Evolutionary conservation across 345 rosid species (phyloP), one percentile per base, ranked within the genome.

Genomic region (Viola odorata): DNA sequence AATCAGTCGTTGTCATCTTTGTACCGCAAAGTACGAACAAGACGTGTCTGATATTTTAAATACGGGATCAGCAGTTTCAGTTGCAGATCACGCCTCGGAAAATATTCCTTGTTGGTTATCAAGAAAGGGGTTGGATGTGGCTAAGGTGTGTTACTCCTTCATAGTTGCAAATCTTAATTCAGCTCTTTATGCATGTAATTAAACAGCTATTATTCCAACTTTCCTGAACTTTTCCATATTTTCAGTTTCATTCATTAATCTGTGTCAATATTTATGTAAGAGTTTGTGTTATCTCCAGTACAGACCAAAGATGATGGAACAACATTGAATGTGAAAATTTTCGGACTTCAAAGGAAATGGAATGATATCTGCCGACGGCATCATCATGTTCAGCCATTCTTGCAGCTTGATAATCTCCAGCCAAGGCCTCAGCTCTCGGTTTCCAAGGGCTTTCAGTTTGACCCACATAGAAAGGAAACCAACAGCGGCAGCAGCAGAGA

Each of bases 1-100:
- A 15, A 11, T 61, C 38, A 57, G 78, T 48, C 80, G 81, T 5
- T 84, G 85, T 68, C 77, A 77, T 57, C 81, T 83, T 48, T 85
- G 91, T 68, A 78, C 69, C 7, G 85, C 77, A 64, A 82, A 82
- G 74, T 79, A 65, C 52, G 87, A 83, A 69, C 86, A 82, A 71
- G 91, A 88, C 71, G 74, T 78, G 50, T 51, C 69, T 14, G 77
- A 78, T 6, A 11, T 73, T 45, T 63, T 58, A 39, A 87, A 81
- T 69, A 53, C 12, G 10, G 74, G 72, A 15, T 63, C 85, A 13
- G 57, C 77, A 14, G 45, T 44, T 51, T 78, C 88, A 38, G 64
- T 73, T 15, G 67, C 75, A 59, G 84, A 78, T 74, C 80, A 74
- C 58, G 59, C 62, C 67, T 62, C 76, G 7, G 76, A 74, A 14